Percentiles rank a stretch among this genome's conserved stretches.
These are phyloP conservation scores for Apiospora malaysiana DNA, from an alignment of 2,329 filamentous ascomycete species.

Conservation along the genomic window DNA sequence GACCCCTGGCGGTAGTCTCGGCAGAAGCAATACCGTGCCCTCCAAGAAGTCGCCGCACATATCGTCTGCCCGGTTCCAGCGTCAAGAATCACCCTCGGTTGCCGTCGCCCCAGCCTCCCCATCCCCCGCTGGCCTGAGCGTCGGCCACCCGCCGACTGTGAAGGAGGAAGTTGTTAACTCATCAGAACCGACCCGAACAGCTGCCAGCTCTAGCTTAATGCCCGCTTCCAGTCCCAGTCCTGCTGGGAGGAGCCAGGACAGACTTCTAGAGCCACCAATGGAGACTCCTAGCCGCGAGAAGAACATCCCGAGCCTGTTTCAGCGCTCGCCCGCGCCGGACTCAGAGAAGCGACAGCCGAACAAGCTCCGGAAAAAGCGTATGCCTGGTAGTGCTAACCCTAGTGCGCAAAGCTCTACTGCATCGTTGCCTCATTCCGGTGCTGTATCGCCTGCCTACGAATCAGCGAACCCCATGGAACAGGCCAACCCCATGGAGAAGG, in stretches of 20 bases:
- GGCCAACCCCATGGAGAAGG: constrained; percentile 12
- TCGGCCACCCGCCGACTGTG: constrained; percentile 41
- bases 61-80: constrained; percentile 68
- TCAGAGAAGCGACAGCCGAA: constrained; percentile 78
- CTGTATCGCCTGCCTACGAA: constrained; percentile 54
- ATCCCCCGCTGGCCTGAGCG: constrained; percentile 52
- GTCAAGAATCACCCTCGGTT: constrained; percentile 23
- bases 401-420: constrained; percentile 91
- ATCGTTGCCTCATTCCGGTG: constrained; percentile 64
- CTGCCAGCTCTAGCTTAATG: constrained; percentile 31
- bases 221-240: constrained; percentile 38
- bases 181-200: constrained; percentile 36
- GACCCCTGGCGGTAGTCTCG: constrained; percentile 61
- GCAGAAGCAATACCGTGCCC: constrained; percentile 87
- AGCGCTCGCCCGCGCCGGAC: constrained; percentile 68
- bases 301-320: constrained; percentile 72
- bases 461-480: constrained; percentile 53
- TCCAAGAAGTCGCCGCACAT: constrained; percentile 85
- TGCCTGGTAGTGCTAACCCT: constrained; percentile 76
- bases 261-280: constrained; percentile 48
- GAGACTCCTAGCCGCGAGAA: constrained; percentile 69
- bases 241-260: constrained; percentile 56
- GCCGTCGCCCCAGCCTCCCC: constrained; percentile 51
- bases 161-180: constrained; percentile 40
- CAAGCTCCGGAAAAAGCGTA: constrained; percentile 86